Base-by-base conservation (phyloP, 441 rosid species). In the Mallotus repandus region DNA sequence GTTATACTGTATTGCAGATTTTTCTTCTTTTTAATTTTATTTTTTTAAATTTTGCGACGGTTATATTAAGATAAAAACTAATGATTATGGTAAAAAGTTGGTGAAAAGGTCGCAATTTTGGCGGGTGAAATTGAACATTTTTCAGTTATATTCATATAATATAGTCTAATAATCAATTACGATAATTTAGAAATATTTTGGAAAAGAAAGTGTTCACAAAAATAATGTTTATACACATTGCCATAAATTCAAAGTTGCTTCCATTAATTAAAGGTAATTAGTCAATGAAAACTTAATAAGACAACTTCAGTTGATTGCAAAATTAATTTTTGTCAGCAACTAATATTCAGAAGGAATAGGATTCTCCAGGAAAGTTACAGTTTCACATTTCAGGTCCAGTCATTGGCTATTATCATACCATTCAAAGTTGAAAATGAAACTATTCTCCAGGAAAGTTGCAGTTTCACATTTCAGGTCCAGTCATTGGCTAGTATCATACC, bases 81-180 rank as follows among this genome's bases (percentile, higher is more conserved):
- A 41, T 55, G 52, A 55, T 22, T 10, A 9, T 58, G 46, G 45
- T 59, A 58, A 69, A 25, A 69, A 69, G 73, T 57, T 57, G 4
- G 73, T 45, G 14, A 57, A 12, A 12, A 49, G 15, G 16, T 12
- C 0, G 53, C 15, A 49, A 49, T 49, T 49, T 49, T 49, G 53
- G 53, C 16, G 53, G 53, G 53, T 46, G 53, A 49, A 49, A 49
- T 49, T 10, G 14, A 25, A 2, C 2, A 25, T 25, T 25, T 25
- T 25, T 25, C 29, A 0, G 29, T 25, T 25, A 25, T 25, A 25
- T 25, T n/a, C n/a, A n/a, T n/a, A n/a, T n/a, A n/a, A n/a, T 25
- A 29, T 29, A 29, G 32, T 29, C 3, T 2, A 29, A 29, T 29
- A 29, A 29, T 29, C 3, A 29, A 29, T 1, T 29, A 29, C 29